Evolutionary conservation across 2,329 filamentous ascomycete genomes (phyloP).

Genomic region (Colletotrichum lentis): DNA sequence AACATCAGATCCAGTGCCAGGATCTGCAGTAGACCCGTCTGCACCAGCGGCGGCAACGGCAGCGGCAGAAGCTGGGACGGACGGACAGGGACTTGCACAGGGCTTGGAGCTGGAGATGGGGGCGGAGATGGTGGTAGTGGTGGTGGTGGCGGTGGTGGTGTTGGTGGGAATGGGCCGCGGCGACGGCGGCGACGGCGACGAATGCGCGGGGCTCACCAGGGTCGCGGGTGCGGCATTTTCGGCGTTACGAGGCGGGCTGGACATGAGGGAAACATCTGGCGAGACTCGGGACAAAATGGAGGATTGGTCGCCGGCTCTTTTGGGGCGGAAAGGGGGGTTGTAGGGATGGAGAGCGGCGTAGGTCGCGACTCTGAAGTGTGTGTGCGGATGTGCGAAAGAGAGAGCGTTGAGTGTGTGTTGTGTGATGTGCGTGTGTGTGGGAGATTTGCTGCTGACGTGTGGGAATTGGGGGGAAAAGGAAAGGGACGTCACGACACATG

Average conservation of each 20-base stretch:
- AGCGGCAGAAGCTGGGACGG: conserved; percentile 2
- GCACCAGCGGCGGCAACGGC: conserved; percentile 12
- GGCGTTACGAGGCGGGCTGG: conserved; percentile 58
- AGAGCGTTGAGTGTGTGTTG: too few species aligned
- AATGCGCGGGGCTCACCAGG: conserved; percentile 51
- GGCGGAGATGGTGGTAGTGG: background rate
- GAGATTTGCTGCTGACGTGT: conserved; percentile 11
- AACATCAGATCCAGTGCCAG: conserved; percentile 18
- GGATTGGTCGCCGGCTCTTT: conserved; percentile 42
- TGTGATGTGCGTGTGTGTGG: conserved; percentile 3
- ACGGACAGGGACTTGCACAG: conserved; percentile 17
- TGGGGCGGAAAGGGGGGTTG: conserved; percentile 30
- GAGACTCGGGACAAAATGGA: conserved; percentile 43
- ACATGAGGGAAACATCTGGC: conserved; percentile 68
- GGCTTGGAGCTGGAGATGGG: background rate
- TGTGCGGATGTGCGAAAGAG: conserved; percentile 3
- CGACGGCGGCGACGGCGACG: background rate
- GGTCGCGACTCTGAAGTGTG: conserved; percentile 14
- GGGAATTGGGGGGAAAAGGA: conserved; percentile 26
- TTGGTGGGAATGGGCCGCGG: conserved; percentile 3
- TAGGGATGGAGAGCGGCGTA: conserved; percentile 31
- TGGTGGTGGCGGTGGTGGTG: background rate
- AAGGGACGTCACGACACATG: conserved; percentile 26
- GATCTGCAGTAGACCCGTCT: conserved; percentile 11
- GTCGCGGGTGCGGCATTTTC: conserved; percentile 64